phyloP scores from a whole-genome alignment of 345 rosid species.

The Salix dunnii region DNA sequence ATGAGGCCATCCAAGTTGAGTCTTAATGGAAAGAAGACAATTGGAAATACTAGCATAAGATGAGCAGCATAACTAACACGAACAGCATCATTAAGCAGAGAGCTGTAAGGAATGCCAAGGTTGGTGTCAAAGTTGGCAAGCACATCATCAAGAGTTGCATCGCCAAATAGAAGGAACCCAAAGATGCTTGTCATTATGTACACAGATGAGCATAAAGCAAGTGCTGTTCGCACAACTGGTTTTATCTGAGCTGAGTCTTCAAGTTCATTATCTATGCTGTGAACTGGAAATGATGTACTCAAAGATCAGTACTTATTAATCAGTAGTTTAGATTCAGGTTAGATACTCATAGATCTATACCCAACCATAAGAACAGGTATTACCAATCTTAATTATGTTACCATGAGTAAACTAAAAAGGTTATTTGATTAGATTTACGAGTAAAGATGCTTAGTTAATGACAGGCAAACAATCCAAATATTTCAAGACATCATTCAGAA shows the following conservation, averaged over 20 bases:
- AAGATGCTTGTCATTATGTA: constrained; percentile 76
- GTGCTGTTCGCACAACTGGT: constrained; percentile 67
- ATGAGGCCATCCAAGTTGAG: constrained; percentile 82
- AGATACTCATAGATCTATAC: background rate
- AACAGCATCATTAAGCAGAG: constrained; percentile 66
- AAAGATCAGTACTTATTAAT: constrained; percentile 10
- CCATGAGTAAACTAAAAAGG: background rate
- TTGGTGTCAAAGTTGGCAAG: constrained; percentile 81
- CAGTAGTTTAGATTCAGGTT: background rate
- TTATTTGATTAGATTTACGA: background rate
- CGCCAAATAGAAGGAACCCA: constrained; percentile 89
- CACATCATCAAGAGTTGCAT: constrained; percentile 71
- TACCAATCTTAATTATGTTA: background rate
- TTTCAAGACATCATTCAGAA: constrained; percentile 1
- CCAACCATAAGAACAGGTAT: background rate
- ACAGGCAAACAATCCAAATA: background rate
- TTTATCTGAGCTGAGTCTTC: constrained; percentile 61
- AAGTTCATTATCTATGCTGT: constrained; percentile 84
- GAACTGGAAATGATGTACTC: constrained; percentile 51
- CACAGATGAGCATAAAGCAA: constrained; percentile 64
- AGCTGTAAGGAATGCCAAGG: constrained; percentile 75
- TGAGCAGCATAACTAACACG: constrained; percentile 86
- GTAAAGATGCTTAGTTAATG: background rate
- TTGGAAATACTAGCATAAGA: constrained; percentile 91
- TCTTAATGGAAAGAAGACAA: constrained; percentile 76